phyloP scores from a whole-genome alignment of 257 asterid species.

The Coffea eugenioides region DNA sequence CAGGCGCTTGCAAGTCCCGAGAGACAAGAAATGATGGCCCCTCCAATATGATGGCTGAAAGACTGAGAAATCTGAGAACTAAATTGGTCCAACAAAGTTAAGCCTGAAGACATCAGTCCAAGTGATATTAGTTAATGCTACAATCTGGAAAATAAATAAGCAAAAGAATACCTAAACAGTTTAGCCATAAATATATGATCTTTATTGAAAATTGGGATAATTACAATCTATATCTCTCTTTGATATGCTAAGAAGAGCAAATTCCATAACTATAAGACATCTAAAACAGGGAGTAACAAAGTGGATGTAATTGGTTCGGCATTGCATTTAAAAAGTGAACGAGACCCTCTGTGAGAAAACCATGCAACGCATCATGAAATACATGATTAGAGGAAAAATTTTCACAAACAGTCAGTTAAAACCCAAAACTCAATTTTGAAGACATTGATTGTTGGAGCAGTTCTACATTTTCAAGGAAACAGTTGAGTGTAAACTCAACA shows the following conservation, averaged over 20 bases:
- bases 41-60: constrained; percentile 19
- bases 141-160: background rate
- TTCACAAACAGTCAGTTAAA: too few relatives aligned
- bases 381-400: background rate
- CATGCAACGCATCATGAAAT: background rate
- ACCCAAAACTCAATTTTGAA: too few relatives aligned
- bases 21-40: constrained; percentile 54
- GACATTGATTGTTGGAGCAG: too few relatives aligned
- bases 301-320: background rate
- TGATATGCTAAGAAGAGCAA: background rate
- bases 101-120: background rate
- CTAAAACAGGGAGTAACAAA: background rate
- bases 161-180: background rate
- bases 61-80: constrained; percentile 21
- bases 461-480: background rate
- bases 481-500: background rate
- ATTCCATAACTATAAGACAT: background rate
- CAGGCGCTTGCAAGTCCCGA: constrained; percentile 42
- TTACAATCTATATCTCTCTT: too few relatives aligned
- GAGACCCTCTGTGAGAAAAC: background rate
- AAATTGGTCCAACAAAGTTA: constrained; percentile 2
- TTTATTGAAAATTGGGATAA: too few relatives aligned
- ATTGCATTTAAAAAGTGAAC: background rate
- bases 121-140: background rate
- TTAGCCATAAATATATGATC: too few relatives aligned